Evolutionary conservation across 2,329 filamentous ascomycete genomes (phyloP).

Genomic region (Endocalyx cinctus): DNA sequence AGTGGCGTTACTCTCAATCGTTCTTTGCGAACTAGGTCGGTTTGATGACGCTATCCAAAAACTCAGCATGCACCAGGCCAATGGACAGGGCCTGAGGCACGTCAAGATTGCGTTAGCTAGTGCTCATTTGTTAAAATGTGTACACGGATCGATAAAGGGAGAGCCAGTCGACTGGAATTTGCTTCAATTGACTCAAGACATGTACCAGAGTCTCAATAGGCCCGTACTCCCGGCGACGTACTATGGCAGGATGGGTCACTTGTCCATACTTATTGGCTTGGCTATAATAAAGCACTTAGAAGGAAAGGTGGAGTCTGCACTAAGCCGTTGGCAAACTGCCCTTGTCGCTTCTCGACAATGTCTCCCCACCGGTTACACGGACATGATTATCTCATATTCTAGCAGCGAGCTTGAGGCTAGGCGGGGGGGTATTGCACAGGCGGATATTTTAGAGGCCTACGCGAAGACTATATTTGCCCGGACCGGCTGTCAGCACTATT

Average conservation of each 20-base stretch:
- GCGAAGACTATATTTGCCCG: constrained; percentile 2
- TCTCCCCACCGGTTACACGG: constrained; percentile 7
- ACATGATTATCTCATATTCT: constrained; percentile 8
- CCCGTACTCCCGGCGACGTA: no score
- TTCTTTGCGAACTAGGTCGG: constrained; percentile 7
- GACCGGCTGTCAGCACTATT: constrained; percentile 7
- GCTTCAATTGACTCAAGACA: no score
- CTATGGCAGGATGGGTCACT: no score
- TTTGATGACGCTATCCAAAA: constrained; percentile 5
- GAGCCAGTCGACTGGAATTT: no score
- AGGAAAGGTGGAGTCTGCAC: not conserved
- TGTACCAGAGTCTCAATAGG: no score
- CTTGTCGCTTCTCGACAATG: constrained; percentile 3
- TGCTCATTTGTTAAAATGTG: not conserved
- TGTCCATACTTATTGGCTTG: constrained; percentile 1
- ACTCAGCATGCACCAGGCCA: no score
- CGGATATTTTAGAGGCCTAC: constrained; percentile 1
- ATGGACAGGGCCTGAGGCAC: no score
- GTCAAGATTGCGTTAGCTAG: constrained; percentile 1
- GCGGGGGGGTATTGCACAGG: not conserved
- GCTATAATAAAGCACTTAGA: constrained; percentile 2
- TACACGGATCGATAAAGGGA: not conserved
- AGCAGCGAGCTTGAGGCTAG: constrained; percentile 4
- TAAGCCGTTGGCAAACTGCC: constrained; percentile 3
- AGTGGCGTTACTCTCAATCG: constrained; percentile 1